Base-by-base conservation (phyloP, 1,284 basidiomycete species). In the Moesziomyces sp. region DNA sequence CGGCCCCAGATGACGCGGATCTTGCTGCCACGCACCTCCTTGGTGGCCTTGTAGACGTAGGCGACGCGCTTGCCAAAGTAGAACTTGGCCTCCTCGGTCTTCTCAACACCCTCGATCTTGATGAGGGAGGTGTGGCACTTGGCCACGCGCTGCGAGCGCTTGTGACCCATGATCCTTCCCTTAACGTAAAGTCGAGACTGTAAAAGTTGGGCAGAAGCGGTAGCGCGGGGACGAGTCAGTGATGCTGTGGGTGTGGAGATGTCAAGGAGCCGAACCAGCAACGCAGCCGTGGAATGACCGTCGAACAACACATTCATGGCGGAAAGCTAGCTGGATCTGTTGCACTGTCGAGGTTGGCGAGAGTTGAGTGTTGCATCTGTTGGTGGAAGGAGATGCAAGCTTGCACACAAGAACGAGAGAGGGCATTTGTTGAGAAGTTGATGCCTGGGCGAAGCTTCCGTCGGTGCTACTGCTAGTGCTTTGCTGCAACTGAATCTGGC, bases 41-140 rank as follows among this genome's bases (percentile, higher is more conserved):
- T 89, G 89, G 96, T 94, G 74, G 93, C 94, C 86, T 91, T 91
- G 91, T 99, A 99, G 82, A 99, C 94, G 87, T 92, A 99, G 72
- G 96, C 97, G 78, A 99, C 89, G 81, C 96, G 93, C 94, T 99
- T 99, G 86, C 96, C 97, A 74, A 98, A 90, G 89, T 99, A 99
- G 87, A 94, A 96, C 86, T 95, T 92, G 55, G 95, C 93, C 83
- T 97, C 94, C 88, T 97, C 90, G 87, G 94, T 93, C 83, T 88
- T 91, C 81, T 91, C 90, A 63, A 98, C 95, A 85, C 96, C 96
- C 88, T 99, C 96, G 85, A 99, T 94, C 87, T 96, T 93, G 85
- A 99, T 87, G 83, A 99, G 78, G 65, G 94, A 93, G 77, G 94
- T 97, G 89, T 96, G 96, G 85, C 94, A 94, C 85, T 91, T 89